Evolutionary conservation across 2,329 filamentous ascomycete genomes (phyloP).

Genomic region (Sporothrix pseudoabietina): DNA sequence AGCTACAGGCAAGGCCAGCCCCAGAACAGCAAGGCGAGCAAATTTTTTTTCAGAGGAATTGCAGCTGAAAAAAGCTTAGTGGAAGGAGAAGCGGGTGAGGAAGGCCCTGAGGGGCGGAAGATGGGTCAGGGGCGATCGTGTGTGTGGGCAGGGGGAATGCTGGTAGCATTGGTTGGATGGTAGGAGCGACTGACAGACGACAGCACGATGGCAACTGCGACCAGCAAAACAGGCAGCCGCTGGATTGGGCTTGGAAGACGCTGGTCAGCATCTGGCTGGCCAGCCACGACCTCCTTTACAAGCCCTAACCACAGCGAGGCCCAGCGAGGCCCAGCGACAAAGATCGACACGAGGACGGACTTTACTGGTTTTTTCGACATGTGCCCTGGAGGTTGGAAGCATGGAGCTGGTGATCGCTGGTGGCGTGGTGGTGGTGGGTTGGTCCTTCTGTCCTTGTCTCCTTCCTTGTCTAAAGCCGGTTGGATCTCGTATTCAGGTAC

Average conservation of each 20-base stretch:
- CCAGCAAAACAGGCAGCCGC: not conserved
- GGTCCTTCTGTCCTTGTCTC: not conserved
- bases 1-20: not conserved
- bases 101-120: not conserved
- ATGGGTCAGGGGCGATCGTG: slow-evolving; percentile 12
- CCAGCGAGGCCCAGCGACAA: not conserved
- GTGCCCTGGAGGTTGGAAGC: not conserved
- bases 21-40: slow-evolving; percentile 3
- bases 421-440: slow-evolving; percentile 1
- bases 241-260: not conserved
- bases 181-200: not conserved
- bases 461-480: not conserved
- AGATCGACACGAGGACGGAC: not conserved
- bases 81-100: slow-evolving; percentile 8
- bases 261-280: not conserved
- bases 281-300: not conserved
- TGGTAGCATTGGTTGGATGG: slow-evolving; percentile 10
- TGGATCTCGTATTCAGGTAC: slow-evolving; percentile 1
- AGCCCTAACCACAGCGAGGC: not conserved
- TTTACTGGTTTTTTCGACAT: not conserved
- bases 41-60: not conserved
- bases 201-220: not conserved
- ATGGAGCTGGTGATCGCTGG: not conserved
- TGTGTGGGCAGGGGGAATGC: slow-evolving; percentile 15
- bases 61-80: slow-evolving; percentile 20